Base-by-base conservation (phyloP, 768 basidiomycete genomes). In the Melanogaster broomeanus region DNA sequence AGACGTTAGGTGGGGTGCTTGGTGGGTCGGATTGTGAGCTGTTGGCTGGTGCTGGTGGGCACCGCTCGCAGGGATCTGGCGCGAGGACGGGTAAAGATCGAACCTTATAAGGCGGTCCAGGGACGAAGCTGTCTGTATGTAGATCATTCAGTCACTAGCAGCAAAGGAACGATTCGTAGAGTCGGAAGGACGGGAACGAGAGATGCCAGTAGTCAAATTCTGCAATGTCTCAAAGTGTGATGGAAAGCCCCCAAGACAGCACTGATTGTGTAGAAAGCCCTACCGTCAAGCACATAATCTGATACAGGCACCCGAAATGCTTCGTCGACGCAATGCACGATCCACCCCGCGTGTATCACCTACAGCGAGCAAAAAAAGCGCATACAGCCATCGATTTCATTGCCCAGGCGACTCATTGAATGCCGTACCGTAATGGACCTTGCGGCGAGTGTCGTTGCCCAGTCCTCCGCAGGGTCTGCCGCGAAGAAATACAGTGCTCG, bases 321-420 rank as follows among this genome's bases (percentile, higher is more conserved):
- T 30, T 58, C 46, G 8, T 64, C 55, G 49, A 65, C 44, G 48
- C 69, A 68, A 44, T 69, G 64, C 25, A 43, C 31, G 42, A 68
- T 68, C 67, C 67, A 68, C 4, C 59, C 62, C 11, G 48, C 69
- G 39, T 68, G 69, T 18, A 68, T 57, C 12, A 68, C 67, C 67
- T 68, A 19, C 6, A 12, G 15, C 21, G n/a, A 21, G 16, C 5
- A 6, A 31, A 39, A 9, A 41, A 19, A 43, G 35, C 48, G 55
- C 57, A 60, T 58, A 50, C 10, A 50, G 11, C 31, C 60, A 16
- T 25, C 53, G 4, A 22, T 21, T 43, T 11, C 18, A 16, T 11
- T 13, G 13, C 13, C 40, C 2, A 2, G 19, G 25, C 15, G 28
- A 28, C 31, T 45, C 19, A 13, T 21, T 52, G 39, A 57, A 52